phyloP scores from a whole-genome alignment of 2,329 filamentous ascomycete species.

The Penicillium olsonii region DNA sequence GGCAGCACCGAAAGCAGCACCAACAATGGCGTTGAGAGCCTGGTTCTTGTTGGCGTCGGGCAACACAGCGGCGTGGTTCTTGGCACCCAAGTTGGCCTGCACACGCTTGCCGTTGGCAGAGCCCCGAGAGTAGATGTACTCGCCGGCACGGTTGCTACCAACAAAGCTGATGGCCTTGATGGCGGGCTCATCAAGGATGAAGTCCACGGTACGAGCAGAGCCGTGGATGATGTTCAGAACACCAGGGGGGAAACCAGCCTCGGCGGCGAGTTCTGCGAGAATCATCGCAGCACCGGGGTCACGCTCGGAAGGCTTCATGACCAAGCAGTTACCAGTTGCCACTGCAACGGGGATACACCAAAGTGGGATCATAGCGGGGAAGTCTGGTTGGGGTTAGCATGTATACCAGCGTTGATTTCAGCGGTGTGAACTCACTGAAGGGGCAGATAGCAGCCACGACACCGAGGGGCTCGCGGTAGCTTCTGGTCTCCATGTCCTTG shows the following conservation, averaged over 20 bases:
- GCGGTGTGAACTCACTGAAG: slow-evolving; percentile 54
- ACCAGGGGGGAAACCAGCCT: slow-evolving; percentile 66
- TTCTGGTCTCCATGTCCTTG: slow-evolving; percentile 70
- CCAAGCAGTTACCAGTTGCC: slow-evolving; percentile 64
- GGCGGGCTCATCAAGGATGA: slow-evolving; percentile 67
- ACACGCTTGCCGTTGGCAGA: slow-evolving; percentile 71
- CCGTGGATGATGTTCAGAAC: slow-evolving; percentile 70
- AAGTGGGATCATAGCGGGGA: slow-evolving; percentile 70
- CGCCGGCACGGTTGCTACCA: slow-evolving; percentile 67
- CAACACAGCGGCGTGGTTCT: slow-evolving; percentile 69
- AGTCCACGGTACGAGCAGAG: slow-evolving; percentile 65
- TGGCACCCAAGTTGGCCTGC: slow-evolving; percentile 69
- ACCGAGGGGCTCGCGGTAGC: slow-evolving; percentile 65
- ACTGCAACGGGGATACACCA: slow-evolving; percentile 68
- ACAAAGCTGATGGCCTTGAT: slow-evolving; percentile 72
- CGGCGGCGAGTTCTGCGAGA: slow-evolving; percentile 62
- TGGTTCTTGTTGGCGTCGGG: slow-evolving; percentile 72
- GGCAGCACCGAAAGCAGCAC: slow-evolving; percentile 68
- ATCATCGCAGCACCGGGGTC: slow-evolving; percentile 68
- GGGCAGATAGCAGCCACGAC: slow-evolving; percentile 67
- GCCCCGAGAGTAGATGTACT: slow-evolving; percentile 68
- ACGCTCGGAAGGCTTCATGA: slow-evolving; percentile 68
- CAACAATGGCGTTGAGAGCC: slow-evolving; percentile 65
- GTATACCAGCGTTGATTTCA: neutral
- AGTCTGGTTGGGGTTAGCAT: slow-evolving; percentile 50